Conservation (phyloP, 2,329 filamentous ascomycete species). For the Aspergillus aculeatus region DNA sequence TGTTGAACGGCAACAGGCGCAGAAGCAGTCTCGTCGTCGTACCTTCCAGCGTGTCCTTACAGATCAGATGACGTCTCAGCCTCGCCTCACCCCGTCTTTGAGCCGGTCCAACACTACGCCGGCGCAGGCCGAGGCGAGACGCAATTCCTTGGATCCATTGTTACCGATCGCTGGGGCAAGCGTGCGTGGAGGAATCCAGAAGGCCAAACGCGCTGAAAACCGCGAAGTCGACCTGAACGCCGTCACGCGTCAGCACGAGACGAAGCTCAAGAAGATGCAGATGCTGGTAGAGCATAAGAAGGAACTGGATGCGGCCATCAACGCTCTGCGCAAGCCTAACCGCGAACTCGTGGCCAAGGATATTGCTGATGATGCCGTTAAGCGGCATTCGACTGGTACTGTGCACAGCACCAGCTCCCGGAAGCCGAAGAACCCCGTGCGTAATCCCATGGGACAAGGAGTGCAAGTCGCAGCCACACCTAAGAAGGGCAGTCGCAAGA, state of each 20-base stretch:
- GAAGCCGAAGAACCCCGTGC: conserved; percentile 43
- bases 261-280: conserved; percentile 48
- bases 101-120: conserved; percentile 45
- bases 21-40: conserved; percentile 31
- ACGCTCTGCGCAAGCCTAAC: conserved; percentile 49
- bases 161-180: conserved; percentile 36
- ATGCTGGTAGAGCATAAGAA: conserved; percentile 47
- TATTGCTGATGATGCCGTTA: conserved; percentile 44
- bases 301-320: conserved; percentile 50
- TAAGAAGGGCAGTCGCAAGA: conserved; percentile 35
- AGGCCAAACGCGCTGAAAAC: conserved; percentile 46
- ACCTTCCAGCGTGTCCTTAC: conserved; percentile 49
- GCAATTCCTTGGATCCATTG: conserved; percentile 43
- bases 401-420: conserved; percentile 32
- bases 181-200: conserved; percentile 46
- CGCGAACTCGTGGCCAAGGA: conserved; percentile 47
- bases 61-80: conserved; percentile 37
- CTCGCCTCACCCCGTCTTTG: conserved; percentile 37
- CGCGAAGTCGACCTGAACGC: conserved; percentile 51
- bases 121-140: conserved; percentile 37
- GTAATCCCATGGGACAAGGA: conserved; percentile 42
- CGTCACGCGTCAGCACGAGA: conserved; percentile 45
- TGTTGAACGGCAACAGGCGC: conserved; percentile 30
- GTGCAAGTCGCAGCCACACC: conserved; percentile 53
- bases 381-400: conserved; percentile 30